A percentile compares a stretch with the other conserved stretches of the same genome.
Conservation (phyloP, 1,139 yeast genomes). For the Meyerozyma guilliermondii region DNA sequence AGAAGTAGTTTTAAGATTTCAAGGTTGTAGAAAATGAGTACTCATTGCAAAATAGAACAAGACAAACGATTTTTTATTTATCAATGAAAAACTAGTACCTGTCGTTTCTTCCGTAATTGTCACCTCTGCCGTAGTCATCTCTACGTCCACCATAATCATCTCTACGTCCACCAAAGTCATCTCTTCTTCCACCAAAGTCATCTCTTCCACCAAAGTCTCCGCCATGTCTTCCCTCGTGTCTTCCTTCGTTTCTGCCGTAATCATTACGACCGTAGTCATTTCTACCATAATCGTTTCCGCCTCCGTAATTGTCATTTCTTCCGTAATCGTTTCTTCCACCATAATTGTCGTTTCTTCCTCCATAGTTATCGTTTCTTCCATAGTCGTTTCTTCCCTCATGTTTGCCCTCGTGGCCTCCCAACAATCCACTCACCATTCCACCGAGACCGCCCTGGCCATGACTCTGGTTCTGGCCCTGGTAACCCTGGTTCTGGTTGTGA, state of each 20-base stretch:
- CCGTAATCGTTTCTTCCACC: slow-evolving; percentile 1
- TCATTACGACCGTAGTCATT: neutral
- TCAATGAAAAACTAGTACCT: neutral
- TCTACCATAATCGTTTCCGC: neutral
- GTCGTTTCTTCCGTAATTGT: neutral
- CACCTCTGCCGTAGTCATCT: neutral
- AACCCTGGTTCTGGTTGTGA: neutral
- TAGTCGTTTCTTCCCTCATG: slow-evolving; percentile 1
- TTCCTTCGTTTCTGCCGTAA: no score
- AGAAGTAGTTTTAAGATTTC: no score
- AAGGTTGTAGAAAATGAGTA: no score
- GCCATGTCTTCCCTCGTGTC: no score
- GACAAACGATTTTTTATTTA: no score
- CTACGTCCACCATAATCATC: neutral
- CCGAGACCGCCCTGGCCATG: neutral
- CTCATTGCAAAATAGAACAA: no score
- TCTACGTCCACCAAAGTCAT: neutral
- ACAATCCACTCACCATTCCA: neutral
- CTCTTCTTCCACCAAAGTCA: neutral
- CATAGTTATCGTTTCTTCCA: slow-evolving; percentile 1
- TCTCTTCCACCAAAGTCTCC: neutral
- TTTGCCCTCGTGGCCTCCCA: neutral
- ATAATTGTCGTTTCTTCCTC: slow-evolving; percentile 1
- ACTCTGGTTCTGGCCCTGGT: neutral
- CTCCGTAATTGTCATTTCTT: neutral